phyloP scores from a whole-genome alignment of 192 early-diverging fungal species.

The Backusella psychrophila region DNA sequence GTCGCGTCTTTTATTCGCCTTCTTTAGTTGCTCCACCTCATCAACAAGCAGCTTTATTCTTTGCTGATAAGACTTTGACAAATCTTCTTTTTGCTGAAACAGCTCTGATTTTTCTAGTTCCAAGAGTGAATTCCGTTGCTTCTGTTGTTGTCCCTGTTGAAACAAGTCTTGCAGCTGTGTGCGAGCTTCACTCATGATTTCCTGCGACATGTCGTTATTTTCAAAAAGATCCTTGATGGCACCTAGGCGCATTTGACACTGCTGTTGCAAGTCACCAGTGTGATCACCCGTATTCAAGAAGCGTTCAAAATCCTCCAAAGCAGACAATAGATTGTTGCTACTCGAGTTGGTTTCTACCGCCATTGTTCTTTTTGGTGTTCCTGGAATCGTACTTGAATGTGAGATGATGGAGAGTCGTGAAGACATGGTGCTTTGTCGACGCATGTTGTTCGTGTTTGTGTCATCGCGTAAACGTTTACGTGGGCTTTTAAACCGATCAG shows the following conservation, averaged over 20 bases:
- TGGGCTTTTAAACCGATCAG: background rate
- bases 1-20: background rate
- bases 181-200: background rate
- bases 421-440: background rate
- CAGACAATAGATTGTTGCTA: background rate
- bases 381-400: background rate
- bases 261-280: background rate
- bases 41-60: background rate
- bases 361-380: background rate
- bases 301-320: background rate
- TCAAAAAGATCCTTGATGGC: background rate
- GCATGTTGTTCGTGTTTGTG: background rate
- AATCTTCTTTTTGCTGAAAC: background rate
- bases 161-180: background rate
- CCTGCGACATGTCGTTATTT: background rate
- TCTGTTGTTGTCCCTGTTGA: background rate
- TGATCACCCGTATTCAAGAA: background rate
- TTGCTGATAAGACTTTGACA: background rate
- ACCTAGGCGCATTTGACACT: background rate
- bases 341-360: background rate
- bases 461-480: slow-evolving; percentile 4
- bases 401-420: background rate
- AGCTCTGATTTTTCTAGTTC: background rate
- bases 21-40: background rate
- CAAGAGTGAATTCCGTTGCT: background rate